These are phyloP conservation scores for Juglanconis juglandina DNA, from an alignment of 2,329 filamentous ascomycete genomes.

Conservation along the genomic window DNA sequence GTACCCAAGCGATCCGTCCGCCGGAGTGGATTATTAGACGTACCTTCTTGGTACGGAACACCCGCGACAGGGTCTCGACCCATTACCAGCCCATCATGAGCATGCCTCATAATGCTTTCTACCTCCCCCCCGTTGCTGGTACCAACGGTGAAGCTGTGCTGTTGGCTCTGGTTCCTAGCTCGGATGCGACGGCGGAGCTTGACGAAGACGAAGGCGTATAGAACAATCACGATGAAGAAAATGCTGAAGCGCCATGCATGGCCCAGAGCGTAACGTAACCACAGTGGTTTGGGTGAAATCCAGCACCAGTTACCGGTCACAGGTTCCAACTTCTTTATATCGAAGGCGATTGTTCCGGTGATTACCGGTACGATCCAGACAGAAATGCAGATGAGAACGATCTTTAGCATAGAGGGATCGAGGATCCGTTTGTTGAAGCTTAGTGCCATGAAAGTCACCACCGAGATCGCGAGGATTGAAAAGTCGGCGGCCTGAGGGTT, in stretches of 20 bases:
- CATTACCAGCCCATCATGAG: background rate
- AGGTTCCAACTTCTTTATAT: slow-evolving; percentile 5
- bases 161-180: slow-evolving; percentile 6
- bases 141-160: background rate
- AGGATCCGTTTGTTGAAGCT: slow-evolving; percentile 4
- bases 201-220: slow-evolving; percentile 3
- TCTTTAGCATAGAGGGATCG: background rate
- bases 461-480: slow-evolving; percentile 14
- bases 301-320: slow-evolving; percentile 17
- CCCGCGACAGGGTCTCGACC: background rate
- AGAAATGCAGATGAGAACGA: background rate
- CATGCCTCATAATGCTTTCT: background rate
- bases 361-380: slow-evolving; percentile 5
- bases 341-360: slow-evolving; percentile 11
- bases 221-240: background rate
- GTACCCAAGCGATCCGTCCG: too few species aligned
- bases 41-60: background rate
- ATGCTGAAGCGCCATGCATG: slow-evolving; percentile 13
- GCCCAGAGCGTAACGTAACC: slow-evolving; percentile 13
- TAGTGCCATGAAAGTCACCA: slow-evolving; percentile 14
- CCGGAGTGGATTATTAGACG: background rate
- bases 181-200: slow-evolving; percentile 1
- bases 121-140: background rate
- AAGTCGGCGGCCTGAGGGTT: slow-evolving; percentile 13
- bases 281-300: slow-evolving; percentile 8